Evolutionary conservation across 768 basidiomycete genomes (phyloP).

Genomic region (Collybia mongolica): DNA sequence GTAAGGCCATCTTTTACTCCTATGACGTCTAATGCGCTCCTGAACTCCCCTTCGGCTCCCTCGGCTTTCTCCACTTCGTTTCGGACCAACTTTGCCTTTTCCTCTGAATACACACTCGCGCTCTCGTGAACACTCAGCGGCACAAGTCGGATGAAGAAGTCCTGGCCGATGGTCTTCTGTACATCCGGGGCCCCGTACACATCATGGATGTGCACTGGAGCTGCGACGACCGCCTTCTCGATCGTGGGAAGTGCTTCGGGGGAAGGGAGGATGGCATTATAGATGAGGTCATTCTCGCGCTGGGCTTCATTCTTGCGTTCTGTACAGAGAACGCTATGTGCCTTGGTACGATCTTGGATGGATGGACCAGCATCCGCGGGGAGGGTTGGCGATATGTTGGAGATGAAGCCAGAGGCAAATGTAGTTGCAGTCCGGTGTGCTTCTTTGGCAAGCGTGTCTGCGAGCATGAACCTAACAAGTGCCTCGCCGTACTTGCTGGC

Average conservation of each 20-base stretch:
- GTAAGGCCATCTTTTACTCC: constrained; percentile 71
- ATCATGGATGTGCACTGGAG: constrained; percentile 90
- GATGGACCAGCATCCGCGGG: constrained; percentile 84
- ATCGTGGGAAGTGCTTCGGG: constrained; percentile 76
- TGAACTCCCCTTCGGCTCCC: constrained; percentile 74
- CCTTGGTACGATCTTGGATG: constrained; percentile 80
- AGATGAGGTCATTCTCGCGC: constrained; percentile 96
- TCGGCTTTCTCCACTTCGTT: constrained; percentile 88
- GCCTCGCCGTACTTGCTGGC: constrained; percentile 85
- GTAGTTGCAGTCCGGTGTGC: constrained; percentile 65
- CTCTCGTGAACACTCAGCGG: constrained; percentile 95
- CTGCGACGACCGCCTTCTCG: constrained; percentile 82
- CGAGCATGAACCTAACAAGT: constrained; percentile 73
- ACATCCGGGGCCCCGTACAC: constrained; percentile 90
- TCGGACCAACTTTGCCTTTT: constrained; percentile 92
- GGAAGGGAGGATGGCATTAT: constrained; percentile 85
- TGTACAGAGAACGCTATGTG: constrained; percentile 72
- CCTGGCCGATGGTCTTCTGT: constrained; percentile 90
- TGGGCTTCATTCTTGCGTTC: constrained; percentile 76
- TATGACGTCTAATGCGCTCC: constrained; percentile 77
- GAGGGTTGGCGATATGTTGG: constrained; percentile 75
- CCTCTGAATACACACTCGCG: constrained; percentile 95
- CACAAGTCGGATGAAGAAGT: constrained; percentile 84
- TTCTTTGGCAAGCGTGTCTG: constrained; percentile 83
- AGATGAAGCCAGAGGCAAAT: constrained; percentile 70